These are phyloP conservation scores for Terfezia claveryi DNA, from an alignment of 495 filamentous ascomycete species.

Conservation along the genomic window DNA sequence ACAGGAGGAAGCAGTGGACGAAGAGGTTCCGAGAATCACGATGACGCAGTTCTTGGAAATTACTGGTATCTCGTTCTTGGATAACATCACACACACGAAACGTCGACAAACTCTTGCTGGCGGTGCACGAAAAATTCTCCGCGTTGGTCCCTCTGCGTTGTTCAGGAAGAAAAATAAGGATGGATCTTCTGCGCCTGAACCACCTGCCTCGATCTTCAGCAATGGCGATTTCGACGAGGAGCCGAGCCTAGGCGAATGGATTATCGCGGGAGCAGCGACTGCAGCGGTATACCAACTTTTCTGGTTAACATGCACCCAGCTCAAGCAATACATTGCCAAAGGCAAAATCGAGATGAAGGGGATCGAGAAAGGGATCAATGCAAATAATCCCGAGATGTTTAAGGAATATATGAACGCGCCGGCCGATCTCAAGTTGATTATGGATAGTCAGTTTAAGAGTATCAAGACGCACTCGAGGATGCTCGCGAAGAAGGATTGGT, in stretches of 20 bases:
- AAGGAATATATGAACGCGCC: constrained; percentile 74
- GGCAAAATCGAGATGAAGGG: constrained; percentile 68
- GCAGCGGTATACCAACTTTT: constrained; percentile 84
- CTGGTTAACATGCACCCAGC: constrained; percentile 60
- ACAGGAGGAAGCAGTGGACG: constrained; percentile 14
- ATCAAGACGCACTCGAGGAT: constrained; percentile 79
- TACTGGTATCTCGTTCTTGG: constrained; percentile 94
- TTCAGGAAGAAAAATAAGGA: neutral
- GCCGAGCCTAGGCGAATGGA: constrained; percentile 44
- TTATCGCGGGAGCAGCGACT: constrained; percentile 77
- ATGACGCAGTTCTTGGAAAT: constrained; percentile 84
- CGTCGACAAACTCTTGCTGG: constrained; percentile 42
- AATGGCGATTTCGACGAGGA: constrained; percentile 28
- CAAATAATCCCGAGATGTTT: constrained; percentile 78
- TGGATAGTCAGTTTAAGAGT: constrained; percentile 95
- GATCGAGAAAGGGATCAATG: constrained; percentile 67
- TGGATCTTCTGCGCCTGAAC: neutral
- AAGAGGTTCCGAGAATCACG: constrained; percentile 48
- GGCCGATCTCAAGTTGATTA: constrained; percentile 56
- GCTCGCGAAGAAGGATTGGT: constrained; percentile 87
- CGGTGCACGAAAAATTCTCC: neutral
- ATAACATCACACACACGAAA: constrained; percentile 72
- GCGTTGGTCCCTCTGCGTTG: neutral
- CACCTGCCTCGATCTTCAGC: constrained; percentile 1
- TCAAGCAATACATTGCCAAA: constrained; percentile 86